Evolutionary conservation across 306 rosid species (phyloP), one percentile per base, ranked within the genome.

Genomic region (Prunus persica): DNA sequence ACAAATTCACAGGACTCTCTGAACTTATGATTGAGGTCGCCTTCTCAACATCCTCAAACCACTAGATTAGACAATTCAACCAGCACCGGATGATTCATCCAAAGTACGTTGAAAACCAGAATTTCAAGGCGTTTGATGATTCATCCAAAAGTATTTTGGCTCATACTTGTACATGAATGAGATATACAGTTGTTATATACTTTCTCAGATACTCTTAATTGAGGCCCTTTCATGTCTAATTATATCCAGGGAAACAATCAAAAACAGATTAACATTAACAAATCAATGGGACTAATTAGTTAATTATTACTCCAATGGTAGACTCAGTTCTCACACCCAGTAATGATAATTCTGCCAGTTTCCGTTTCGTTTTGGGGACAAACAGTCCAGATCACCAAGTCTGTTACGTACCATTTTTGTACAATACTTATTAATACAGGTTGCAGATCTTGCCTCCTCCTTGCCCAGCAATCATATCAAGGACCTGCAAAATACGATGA

Each of bases 11-110:
- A 34, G 41, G 41, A 34, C 41, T 34, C 41, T 34, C 8, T 34
- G 41, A 5, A 34, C 41, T 34, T 34, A 34, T 34, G 41, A 34
- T 34, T 34, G 41, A 34, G 41, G 8, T 34, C 2, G 0, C 25
- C n/a, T 84, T 69, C 84, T 81, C 56, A 84, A 84, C 68, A 80
- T 81, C 68, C 75, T 74, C 76, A 78, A 74, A 78, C 80, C 49
- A 83, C 77, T 65, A 75, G 65, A 46, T 74, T 8, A 57, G 7
- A 55, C 3, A 57, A 57, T 57, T 22, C 15, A 24, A 22, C 12
- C 10, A 1, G 28, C 20, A 22, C 28, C 10, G 5, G 30, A 57
- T 20, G 27, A 20, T 32, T 32, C 38, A 5, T 32, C 38, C 43
- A 38, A 38, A 38, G 43, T 38, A 38, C 0, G 9, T 6, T 38